These are phyloP conservation scores for Quercus glauca DNA, from an alignment of 306 rosid species.

Conservation along the genomic window DNA sequence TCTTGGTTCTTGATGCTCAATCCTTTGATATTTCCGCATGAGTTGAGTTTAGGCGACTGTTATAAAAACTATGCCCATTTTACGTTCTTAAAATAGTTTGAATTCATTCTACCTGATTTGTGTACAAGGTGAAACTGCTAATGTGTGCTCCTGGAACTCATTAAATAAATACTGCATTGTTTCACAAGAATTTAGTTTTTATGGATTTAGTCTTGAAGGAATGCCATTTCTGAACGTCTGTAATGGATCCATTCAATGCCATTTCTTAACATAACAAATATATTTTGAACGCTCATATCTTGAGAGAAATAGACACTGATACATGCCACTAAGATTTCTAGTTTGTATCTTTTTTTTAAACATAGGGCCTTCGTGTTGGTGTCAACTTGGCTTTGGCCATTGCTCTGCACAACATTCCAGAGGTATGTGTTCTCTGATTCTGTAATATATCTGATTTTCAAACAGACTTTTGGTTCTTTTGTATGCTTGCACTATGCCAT, in stretches of 20 bases:
- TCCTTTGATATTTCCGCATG: not conserved
- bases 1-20: not conserved
- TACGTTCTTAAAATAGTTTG: too few species aligned
- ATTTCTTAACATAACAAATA: not conserved
- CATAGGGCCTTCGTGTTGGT: constrained; percentile 94
- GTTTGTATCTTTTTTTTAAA: constrained; percentile 22
- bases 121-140: not conserved
- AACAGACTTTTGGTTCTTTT: constrained; percentile 8
- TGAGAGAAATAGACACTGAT: not conserved
- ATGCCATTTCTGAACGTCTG: not conserved
- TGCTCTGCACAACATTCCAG: constrained; percentile 96
- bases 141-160: not conserved
- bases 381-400: constrained; percentile 94
- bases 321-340: constrained; percentile 15
- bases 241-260: too few species aligned
- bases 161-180: not conserved
- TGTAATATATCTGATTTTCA: not conserved
- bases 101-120: not conserved
- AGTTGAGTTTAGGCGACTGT: not conserved
- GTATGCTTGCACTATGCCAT: constrained; percentile 9
- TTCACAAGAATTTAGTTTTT: not conserved
- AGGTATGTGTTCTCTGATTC: constrained; percentile 53
- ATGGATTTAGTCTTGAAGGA: not conserved
- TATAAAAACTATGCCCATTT: not conserved
- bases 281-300: not conserved